phyloP scores from a whole-genome alignment of 2,329 filamentous ascomycete species.

The Westerdykella sp. region DNA sequence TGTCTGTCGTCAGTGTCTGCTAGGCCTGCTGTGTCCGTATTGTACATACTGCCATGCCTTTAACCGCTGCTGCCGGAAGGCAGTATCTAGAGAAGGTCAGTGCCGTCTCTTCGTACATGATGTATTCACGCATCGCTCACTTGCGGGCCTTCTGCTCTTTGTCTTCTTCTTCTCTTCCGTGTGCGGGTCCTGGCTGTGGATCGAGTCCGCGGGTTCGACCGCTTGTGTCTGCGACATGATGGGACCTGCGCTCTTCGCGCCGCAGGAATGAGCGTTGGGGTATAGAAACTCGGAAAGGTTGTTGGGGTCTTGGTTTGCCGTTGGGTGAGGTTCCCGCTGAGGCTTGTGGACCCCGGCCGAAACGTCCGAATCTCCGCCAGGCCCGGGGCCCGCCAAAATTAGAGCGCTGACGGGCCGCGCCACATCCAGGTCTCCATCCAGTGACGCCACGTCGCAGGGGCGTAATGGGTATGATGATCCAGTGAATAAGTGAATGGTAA shows the following conservation, averaged over 20 bases:
- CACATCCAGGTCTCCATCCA: no score
- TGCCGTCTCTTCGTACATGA: constrained; percentile 5
- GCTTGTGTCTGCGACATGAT: constrained; percentile 43
- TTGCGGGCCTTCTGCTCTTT: constrained; percentile 87
- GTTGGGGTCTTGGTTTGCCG: constrained; percentile 7
- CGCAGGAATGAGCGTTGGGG: constrained; percentile 9
- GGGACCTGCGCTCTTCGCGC: constrained; percentile 21
- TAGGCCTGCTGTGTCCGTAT: neutral
- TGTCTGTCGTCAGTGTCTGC: constrained; percentile 35
- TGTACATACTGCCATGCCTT: constrained; percentile 93
- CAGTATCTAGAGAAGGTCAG: constrained; percentile 62
- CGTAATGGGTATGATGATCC: no score
- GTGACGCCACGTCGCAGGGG: no score
- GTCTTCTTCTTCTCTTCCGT: constrained; percentile 52
- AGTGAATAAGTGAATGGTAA: no score
- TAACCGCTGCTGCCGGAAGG: constrained; percentile 91
- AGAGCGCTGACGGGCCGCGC: no score
- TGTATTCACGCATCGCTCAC: constrained; percentile 46
- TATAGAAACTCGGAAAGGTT: constrained; percentile 10
- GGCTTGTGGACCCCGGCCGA: neutral
- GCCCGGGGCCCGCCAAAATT: no score
- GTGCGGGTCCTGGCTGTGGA: constrained; percentile 39
- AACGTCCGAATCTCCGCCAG: neutral
- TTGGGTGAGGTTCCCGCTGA: neutral
- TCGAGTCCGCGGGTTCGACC: constrained; percentile 40